A percentile compares a stretch with the other conserved stretches of the same genome.
Evolutionary conservation across 2,329 filamentous ascomycete species (phyloP).

Genomic region (Coniochaeta sp.): DNA sequence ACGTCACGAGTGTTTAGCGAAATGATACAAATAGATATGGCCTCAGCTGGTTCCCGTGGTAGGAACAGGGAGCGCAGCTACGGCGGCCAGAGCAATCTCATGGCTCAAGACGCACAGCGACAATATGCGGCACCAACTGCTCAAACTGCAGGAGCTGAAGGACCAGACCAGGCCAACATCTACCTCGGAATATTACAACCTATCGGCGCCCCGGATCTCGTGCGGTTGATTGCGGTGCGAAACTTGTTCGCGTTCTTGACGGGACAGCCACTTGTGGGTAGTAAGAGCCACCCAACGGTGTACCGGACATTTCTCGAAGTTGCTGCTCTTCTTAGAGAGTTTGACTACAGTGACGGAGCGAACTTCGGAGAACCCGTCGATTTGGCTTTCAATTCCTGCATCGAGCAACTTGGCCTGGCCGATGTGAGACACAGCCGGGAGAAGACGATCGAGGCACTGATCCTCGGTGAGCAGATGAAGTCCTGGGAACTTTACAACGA

Average conservation of each 20-base stretch:
- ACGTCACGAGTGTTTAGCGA: slow-evolving; percentile 49
- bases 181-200: slow-evolving; percentile 38
- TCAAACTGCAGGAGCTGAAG: slow-evolving; percentile 29
- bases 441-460: slow-evolving; percentile 80
- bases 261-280: slow-evolving; percentile 56
- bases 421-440: slow-evolving; percentile 79
- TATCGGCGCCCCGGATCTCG: slow-evolving; percentile 38
- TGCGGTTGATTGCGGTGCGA: slow-evolving; percentile 50
- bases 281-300: slow-evolving; percentile 40
- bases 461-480: slow-evolving; percentile 84
- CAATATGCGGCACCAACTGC: slow-evolving; percentile 26
- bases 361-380: slow-evolving; percentile 55
- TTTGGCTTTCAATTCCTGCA: slow-evolving; percentile 65
- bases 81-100: slow-evolving; percentile 38
- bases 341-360: slow-evolving; percentile 51
- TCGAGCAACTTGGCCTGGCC: slow-evolving; percentile 67
- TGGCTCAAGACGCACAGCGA: slow-evolving; percentile 40
- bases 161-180: slow-evolving; percentile 37
- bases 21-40: slow-evolving; percentile 39
- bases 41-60: slow-evolving; percentile 21
- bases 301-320: slow-evolving; percentile 51
- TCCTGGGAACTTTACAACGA: slow-evolving; percentile 80
- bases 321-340: slow-evolving; percentile 45
- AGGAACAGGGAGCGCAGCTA: slow-evolving; percentile 37
- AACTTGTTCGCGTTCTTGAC: slow-evolving; percentile 62